Evolutionary conservation across 1,284 basidiomycete genomes (phyloP).

Genomic region (Trametes pubescens): DNA sequence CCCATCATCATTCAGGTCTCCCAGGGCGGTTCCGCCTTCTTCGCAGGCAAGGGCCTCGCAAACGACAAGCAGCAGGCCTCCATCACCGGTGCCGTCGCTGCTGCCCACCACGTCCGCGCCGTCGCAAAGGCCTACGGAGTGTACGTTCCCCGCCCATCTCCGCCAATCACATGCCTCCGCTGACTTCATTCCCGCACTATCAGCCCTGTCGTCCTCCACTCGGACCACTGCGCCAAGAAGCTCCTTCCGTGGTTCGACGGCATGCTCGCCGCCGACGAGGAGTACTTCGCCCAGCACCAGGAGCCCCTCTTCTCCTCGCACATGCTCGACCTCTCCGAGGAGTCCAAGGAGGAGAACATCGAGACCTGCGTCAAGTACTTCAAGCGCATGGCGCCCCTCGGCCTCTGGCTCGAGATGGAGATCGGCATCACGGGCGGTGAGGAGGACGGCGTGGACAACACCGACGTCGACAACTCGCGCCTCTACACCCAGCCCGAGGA

Average conservation of each 20-base stretch:
- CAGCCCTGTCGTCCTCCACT: constrained; percentile 97
- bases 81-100: constrained; percentile 90
- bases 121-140: constrained; percentile 92
- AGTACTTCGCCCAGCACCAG: constrained; percentile 89
- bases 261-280: constrained; percentile 97
- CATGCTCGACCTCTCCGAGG: constrained; percentile 99
- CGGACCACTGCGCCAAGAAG: constrained; percentile 99
- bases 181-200: constrained; percentile 1
- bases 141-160: constrained; percentile 56
- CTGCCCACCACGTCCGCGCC: constrained; percentile 91
- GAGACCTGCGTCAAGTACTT: constrained; percentile 95
- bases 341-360: constrained; percentile 98
- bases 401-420: constrained; percentile 99
- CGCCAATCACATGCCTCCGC: constrained; percentile 18
- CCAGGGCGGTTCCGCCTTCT: constrained; percentile 96
- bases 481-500: constrained; percentile 99
- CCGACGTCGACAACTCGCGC: constrained; percentile 90
- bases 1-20: constrained; percentile 99
- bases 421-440: constrained; percentile 99
- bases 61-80: constrained; percentile 99
- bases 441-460: constrained; percentile 99
- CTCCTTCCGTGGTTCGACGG: constrained; percentile 99
- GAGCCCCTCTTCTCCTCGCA: constrained; percentile 98
- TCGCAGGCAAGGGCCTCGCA: constrained; percentile 95
- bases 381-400: constrained; percentile 92